Conservation (phyloP, 768 basidiomycete genomes). For the Lactarius hatsudake region DNA sequence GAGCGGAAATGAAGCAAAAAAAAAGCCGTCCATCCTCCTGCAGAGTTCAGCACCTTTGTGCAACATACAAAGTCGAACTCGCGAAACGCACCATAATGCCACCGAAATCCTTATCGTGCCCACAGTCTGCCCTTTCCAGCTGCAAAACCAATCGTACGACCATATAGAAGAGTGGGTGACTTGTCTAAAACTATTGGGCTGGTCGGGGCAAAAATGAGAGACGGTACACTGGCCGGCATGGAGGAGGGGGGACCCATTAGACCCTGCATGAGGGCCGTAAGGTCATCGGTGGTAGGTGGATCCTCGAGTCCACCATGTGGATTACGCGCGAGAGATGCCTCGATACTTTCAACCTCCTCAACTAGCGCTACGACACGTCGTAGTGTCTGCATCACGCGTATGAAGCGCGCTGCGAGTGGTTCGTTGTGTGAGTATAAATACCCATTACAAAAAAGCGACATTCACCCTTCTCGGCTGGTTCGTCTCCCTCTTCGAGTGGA, state of each 20-base stretch:
- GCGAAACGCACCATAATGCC: slow-evolving; percentile 1
- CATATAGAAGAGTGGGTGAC: background rate
- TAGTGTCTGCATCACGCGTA: slow-evolving; percentile 9
- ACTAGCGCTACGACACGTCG: slow-evolving; percentile 17
- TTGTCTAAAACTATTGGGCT: slow-evolving; percentile 3
- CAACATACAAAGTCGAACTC: background rate
- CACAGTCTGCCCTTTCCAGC: slow-evolving; percentile 3
- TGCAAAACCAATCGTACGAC: slow-evolving; percentile 9
- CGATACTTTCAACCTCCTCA: slow-evolving; percentile 7
- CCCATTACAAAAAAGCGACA: background rate
- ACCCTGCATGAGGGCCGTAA: slow-evolving; percentile 13
- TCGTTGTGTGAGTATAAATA: background rate
- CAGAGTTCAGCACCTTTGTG: slow-evolving; percentile 15
- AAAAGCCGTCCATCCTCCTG: slow-evolving; percentile 8
- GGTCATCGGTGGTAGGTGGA: slow-evolving; percentile 6
- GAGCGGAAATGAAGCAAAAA: slow-evolving; percentile 23
- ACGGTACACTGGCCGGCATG: background rate
- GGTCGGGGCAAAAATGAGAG: background rate
- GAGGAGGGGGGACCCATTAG: slow-evolving; percentile 5
- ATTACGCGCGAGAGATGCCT: background rate
- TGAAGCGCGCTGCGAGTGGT: slow-evolving; percentile 3
- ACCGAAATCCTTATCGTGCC: background rate
- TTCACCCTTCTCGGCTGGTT: slow-evolving; percentile 4
- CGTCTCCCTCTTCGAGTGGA: slow-evolving; percentile 4
- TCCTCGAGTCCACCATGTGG: slow-evolving; percentile 20